phyloP scores from a whole-genome alignment of 1,139 yeast genomes.

The Hansenula sp. region DNA sequence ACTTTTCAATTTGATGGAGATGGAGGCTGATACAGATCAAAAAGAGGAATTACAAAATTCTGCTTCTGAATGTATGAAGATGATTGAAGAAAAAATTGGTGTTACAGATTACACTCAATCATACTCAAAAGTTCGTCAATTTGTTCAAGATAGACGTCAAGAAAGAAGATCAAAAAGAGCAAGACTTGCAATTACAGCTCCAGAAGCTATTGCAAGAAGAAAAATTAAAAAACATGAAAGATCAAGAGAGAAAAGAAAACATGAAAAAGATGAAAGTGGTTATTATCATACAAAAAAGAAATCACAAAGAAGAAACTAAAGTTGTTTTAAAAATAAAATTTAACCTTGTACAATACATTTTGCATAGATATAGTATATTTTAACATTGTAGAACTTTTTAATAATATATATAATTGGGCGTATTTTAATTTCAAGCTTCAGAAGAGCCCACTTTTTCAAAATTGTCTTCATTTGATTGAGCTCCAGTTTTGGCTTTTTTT shows the following conservation, averaged over 20 bases:
- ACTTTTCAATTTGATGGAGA: constrained; percentile 48
- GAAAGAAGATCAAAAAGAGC: constrained; percentile 78
- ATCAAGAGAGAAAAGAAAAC: constrained; percentile 72
- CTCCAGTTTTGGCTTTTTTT: constrained; percentile 2
- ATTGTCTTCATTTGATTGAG: not conserved
- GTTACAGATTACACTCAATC: constrained; percentile 63
- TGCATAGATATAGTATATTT: no score
- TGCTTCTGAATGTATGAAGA: constrained; percentile 63
- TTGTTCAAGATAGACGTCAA: constrained; percentile 57
- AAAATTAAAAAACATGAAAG: constrained; percentile 73
- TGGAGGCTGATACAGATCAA: constrained; percentile 38
- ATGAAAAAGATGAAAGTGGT: constrained; percentile 72
- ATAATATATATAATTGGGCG: no score
- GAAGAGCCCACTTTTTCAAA: not conserved
- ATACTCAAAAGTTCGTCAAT: constrained; percentile 59
- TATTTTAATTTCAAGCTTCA: no score
- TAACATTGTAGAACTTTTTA: no score
- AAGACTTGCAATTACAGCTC: constrained; percentile 71
- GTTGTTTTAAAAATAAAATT: no score
- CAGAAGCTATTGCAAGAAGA: constrained; percentile 74
- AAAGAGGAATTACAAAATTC: constrained; percentile 50
- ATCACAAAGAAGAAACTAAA: constrained; percentile 27
- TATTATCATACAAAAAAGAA: constrained; percentile 64
- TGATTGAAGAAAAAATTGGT: constrained; percentile 70
- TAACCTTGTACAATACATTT: no score